A percentile compares a stretch with the other conserved stretches of the same genome.
Conservation (phyloP, 805 yeast species). For the Candida dajiaensis region DNA sequence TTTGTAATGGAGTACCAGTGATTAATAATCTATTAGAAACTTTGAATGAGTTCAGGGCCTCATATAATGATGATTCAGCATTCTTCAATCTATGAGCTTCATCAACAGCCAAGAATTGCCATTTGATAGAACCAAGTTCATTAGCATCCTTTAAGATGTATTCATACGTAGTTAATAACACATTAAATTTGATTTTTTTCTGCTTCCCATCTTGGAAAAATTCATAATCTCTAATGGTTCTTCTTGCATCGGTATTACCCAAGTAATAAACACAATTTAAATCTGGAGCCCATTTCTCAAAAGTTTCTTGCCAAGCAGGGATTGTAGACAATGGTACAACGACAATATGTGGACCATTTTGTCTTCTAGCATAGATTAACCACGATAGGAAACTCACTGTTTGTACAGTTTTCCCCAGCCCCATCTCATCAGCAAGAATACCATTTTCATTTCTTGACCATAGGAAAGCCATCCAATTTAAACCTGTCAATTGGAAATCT, state of each 20-base stretch:
- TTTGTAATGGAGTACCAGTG: conserved; percentile 98
- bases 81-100: conserved; percentile 97
- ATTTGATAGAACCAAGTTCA: conserved; percentile 75
- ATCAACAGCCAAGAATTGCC: conserved; percentile 98
- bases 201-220: conserved; percentile 44
- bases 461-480: conserved; percentile 98
- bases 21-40: conserved; percentile 81
- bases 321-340: conserved; percentile 95
- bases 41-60: conserved; percentile 75
- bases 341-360: conserved; percentile 94
- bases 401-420: conserved; percentile 96
- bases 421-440: conserved; percentile 98
- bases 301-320: conserved; percentile 99
- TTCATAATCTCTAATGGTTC: conserved; percentile 77
- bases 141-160: conserved; percentile 84
- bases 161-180: conserved; percentile 92
- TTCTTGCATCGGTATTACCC: conserved; percentile 87
- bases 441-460: conserved; percentile 99
- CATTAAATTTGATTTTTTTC: conserved; percentile 80
- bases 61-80: conserved; percentile 89
- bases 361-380: conserved; percentile 92
- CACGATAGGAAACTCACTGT: conserved; percentile 92
- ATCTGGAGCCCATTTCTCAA: conserved; percentile 97
- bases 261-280: conserved; percentile 86
- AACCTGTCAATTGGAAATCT: conserved; percentile 96